A percentile compares a stretch with the other conserved stretches of the same genome.
Evolutionary conservation across 495 filamentous ascomycete species (phyloP).

Genomic region (Podospora pseudocomata): DNA sequence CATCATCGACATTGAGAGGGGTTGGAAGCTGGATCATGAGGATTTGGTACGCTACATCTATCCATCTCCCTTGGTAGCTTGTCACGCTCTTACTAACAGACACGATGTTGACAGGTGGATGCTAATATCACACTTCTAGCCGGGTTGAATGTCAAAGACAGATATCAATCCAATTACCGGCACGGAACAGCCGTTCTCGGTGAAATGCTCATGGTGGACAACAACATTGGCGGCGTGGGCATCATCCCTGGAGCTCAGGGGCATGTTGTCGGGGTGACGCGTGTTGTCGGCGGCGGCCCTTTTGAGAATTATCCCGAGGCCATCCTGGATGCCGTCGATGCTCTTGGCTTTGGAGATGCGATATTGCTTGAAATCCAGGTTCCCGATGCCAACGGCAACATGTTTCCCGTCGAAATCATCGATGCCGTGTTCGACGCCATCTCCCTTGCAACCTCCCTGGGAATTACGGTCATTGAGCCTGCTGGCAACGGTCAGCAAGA

Average conservation of each 20-base stretch:
- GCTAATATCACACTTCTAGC: not conserved
- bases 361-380: slow-evolving; percentile 19
- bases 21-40: slow-evolving; percentile 18
- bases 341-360: slow-evolving; percentile 9
- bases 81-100: not conserved
- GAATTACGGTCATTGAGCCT: slow-evolving; percentile 15
- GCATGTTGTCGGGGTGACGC: slow-evolving; percentile 2
- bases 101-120: not conserved
- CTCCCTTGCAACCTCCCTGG: slow-evolving; percentile 8
- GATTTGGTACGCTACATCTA: slow-evolving; percentile 6
- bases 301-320: slow-evolving; percentile 12
- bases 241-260: slow-evolving; percentile 7
- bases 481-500: slow-evolving; percentile 12
- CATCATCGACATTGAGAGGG: slow-evolving; percentile 17
- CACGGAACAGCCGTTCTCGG: slow-evolving; percentile 20
- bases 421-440: slow-evolving; percentile 17
- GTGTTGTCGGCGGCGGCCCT: not conserved
- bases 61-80: no score
- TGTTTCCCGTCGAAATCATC: slow-evolving; percentile 14
- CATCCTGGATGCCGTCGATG: slow-evolving; percentile 7
- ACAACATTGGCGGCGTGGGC: slow-evolving; percentile 18
- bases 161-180: not conserved
- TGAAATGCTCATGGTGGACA: slow-evolving; percentile 17
- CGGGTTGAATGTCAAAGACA: slow-evolving; percentile 4
- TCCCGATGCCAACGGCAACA: not conserved